Evolutionary conservation across 2,329 filamentous ascomycete genomes (phyloP).

Genomic region (Metarhizium album): DNA sequence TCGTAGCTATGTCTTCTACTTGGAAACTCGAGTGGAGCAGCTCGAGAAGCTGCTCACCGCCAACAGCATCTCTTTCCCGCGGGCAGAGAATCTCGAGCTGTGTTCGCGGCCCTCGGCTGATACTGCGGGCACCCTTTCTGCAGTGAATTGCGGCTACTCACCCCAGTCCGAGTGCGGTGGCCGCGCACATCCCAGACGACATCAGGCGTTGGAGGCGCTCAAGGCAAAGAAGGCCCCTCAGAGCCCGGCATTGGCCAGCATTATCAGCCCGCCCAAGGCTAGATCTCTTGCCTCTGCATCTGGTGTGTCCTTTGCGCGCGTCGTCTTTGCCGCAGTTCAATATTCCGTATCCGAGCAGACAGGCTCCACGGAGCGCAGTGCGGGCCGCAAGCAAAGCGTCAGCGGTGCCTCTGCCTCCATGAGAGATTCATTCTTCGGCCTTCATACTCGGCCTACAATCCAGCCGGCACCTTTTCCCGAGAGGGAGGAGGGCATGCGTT

Average conservation of each 20-base stretch:
- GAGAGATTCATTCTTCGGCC: conserved; percentile 93
- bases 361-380: conserved; percentile 24
- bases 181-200: conserved; percentile 16
- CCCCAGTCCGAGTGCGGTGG: conserved; percentile 22
- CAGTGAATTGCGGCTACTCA: conserved; percentile 22
- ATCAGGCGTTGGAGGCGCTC: conserved; percentile 21
- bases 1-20: conserved; percentile 79
- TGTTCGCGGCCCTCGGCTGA: conserved; percentile 39
- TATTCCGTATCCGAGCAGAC: conserved; percentile 53
- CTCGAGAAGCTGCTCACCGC: conserved; percentile 65
- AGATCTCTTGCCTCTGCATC: conserved; percentile 76
- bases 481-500: conserved; percentile 56
- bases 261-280: conserved; percentile 67
- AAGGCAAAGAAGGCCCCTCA: conserved; percentile 24
- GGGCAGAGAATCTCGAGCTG: conserved; percentile 58
- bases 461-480: conserved; percentile 77
- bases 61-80: conserved; percentile 61
- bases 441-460: conserved; percentile 83
- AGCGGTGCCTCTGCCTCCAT: conserved; percentile 57
- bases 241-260: conserved; percentile 51
- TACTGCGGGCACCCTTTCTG: conserved; percentile 19
- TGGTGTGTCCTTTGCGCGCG: conserved; percentile 86
- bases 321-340: conserved; percentile 90
- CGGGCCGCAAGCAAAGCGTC: conserved; percentile 14
- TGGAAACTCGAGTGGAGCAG: conserved; percentile 76